A percentile compares a stretch with the other conserved stretches of the same genome.
These are phyloP conservation scores for Primulina tabacum DNA, from an alignment of 257 asterid species.

Conservation along the genomic window DNA sequence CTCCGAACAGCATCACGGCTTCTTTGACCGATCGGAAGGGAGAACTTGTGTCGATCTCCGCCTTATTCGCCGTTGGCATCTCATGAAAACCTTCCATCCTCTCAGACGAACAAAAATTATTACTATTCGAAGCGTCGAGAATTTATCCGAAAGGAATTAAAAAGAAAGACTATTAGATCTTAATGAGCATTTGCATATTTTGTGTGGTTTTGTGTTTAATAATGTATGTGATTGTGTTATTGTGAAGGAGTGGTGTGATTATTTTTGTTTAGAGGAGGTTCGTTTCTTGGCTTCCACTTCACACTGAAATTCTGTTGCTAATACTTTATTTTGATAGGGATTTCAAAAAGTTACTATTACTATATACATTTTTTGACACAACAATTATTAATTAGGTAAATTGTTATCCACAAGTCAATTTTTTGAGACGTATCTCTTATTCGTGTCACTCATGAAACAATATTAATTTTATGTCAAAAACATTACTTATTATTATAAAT, in stretches of 20 bases:
- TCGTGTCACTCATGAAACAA: too few relatives aligned
- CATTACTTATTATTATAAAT: too few relatives aligned
- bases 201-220: not conserved
- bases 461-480: too few relatives aligned
- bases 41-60: slow-evolving; percentile 48
- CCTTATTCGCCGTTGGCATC: slow-evolving; percentile 23
- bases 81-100: slow-evolving; percentile 14
- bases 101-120: not conserved
- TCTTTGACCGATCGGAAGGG: slow-evolving; percentile 55
- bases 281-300: slow-evolving; percentile 59
- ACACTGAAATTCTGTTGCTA: slow-evolving; percentile 36
- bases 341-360: too few relatives aligned
- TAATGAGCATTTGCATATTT: not conserved
- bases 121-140: not conserved
- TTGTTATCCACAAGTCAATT: too few relatives aligned
- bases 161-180: too few relatives aligned
- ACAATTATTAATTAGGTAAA: too few relatives aligned
- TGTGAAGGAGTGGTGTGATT: slow-evolving; percentile 14
- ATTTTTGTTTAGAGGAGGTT: slow-evolving; percentile 30
- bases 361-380: too few relatives aligned
- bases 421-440: too few relatives aligned
- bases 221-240: not conserved
- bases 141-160: not conserved
- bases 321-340: not conserved
- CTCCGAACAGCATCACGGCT: slow-evolving; percentile 46